These are phyloP conservation scores for Solanum okadae DNA, from an alignment of 257 asterid species.

Conservation along the genomic window DNA sequence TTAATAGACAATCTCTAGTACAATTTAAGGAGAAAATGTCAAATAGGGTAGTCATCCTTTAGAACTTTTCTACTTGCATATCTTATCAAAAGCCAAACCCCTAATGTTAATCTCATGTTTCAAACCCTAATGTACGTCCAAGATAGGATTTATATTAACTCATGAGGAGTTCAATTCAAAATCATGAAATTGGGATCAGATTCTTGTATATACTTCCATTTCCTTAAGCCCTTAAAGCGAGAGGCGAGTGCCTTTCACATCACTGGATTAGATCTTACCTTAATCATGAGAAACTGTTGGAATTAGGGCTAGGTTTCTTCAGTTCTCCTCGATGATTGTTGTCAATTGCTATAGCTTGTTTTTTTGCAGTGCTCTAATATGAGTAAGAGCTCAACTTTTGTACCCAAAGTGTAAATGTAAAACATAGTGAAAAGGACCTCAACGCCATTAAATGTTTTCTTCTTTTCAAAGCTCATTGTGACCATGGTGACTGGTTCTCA, in stretches of 20 bases:
- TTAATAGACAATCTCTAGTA: background rate
- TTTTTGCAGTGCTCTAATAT: background rate
- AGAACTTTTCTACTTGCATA: background rate
- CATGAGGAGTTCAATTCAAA: background rate
- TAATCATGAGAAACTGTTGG: background rate
- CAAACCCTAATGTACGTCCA: background rate
- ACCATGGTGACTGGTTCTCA: background rate
- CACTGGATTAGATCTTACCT: background rate
- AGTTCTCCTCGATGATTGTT: background rate
- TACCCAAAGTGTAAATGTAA: background rate
- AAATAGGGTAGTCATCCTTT: background rate
- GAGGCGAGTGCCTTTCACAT: background rate
- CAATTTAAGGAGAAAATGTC: background rate
- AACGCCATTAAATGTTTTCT: background rate
- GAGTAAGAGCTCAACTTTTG: background rate
- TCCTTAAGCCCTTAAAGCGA: background rate
- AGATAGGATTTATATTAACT: background rate
- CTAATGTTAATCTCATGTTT: background rate
- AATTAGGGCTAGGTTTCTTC: background rate
- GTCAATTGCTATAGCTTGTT: background rate
- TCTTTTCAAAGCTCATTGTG: background rate
- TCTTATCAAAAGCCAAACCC: background rate
- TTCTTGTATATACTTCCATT: background rate
- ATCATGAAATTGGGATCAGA: background rate
- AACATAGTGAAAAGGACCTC: background rate